Evolutionary conservation across 352 stramenopile genomes (phyloP).

Genomic region (Pythium graminicola): DNA sequence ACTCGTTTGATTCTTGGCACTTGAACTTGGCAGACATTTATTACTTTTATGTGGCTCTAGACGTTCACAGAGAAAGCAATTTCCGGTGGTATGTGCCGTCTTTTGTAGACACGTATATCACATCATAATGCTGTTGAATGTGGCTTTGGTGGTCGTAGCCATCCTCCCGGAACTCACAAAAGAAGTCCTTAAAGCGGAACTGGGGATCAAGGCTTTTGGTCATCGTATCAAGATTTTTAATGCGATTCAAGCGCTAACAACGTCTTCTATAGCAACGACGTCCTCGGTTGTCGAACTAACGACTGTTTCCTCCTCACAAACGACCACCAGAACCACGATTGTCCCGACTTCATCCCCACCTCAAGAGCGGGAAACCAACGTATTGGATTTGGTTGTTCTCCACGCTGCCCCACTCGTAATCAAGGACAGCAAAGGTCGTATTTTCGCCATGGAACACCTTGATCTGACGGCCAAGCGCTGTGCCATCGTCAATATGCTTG

Average conservation of each 20-base stretch:
- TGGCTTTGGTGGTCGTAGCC: slow-evolving; percentile 16
- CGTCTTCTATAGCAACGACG: neutral
- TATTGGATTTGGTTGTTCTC: slow-evolving; percentile 71
- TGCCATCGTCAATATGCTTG: slow-evolving; percentile 60
- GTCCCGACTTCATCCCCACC: neutral
- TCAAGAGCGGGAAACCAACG: slow-evolving; percentile 32
- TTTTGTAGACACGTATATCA: neutral
- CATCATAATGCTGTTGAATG: neutral
- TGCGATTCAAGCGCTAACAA: slow-evolving; percentile 41
- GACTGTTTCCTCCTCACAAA: neutral
- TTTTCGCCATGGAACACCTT: slow-evolving; percentile 81
- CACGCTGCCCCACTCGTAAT: slow-evolving; percentile 77
- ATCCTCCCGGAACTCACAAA: slow-evolving; percentile 57
- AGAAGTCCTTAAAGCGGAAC: slow-evolving; percentile 54
- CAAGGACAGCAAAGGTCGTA: slow-evolving; percentile 58
- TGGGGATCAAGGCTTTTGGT: slow-evolving; percentile 54
- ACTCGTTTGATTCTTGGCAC: neutral
- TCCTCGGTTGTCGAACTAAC: too few species aligned
- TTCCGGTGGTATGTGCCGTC: slow-evolving; percentile 13
- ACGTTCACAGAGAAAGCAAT: slow-evolving; percentile 23
- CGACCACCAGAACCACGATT: neutral
- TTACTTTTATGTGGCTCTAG: slow-evolving; percentile 6
- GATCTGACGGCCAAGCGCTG: slow-evolving; percentile 66
- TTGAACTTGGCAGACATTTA: neutral
- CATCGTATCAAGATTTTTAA: slow-evolving; percentile 55